These are phyloP conservation scores for Hericium alpestre DNA, from an alignment of 768 basidiomycete species.

Conservation along the genomic window DNA sequence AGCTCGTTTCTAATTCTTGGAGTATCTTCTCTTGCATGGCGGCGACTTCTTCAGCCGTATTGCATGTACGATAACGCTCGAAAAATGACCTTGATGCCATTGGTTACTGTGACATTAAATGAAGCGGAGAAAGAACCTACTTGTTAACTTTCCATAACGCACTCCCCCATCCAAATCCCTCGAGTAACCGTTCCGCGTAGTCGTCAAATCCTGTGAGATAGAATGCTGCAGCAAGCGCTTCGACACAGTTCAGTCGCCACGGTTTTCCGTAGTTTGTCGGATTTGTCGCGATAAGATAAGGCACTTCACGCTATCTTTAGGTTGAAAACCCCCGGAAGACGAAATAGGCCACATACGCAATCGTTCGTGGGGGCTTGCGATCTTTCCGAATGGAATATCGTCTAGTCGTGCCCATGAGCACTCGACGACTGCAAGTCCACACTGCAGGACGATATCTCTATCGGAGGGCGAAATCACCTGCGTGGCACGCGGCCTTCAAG, in stretches of 20 bases:
- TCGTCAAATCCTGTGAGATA: conserved; percentile 82
- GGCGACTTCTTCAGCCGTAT: conserved; percentile 44
- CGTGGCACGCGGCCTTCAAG: conserved; percentile 31
- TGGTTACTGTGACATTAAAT: not conserved
- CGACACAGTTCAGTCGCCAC: conserved; percentile 91
- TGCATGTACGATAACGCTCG: conserved; percentile 67
- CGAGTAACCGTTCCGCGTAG: conserved; percentile 70
- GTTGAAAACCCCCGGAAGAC: no score
- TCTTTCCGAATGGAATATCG: conserved; percentile 91
- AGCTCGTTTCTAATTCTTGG: conserved; percentile 53
- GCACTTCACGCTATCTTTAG: no score
- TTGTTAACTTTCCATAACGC: conserved; percentile 82
- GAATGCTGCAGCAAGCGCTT: conserved; percentile 89
- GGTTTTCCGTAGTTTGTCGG: conserved; percentile 98
- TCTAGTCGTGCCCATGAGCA: conserved; percentile 96
- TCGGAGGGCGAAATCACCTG: conserved; percentile 75
- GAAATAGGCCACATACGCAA: conserved; percentile 70
- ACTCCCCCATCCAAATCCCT: conserved; percentile 84
- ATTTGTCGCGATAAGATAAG: conserved; percentile 90
- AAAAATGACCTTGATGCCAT: conserved; percentile 26
- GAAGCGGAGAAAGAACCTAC: conserved; percentile 27
- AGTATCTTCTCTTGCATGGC: conserved; percentile 60
- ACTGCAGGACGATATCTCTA: conserved; percentile 58
- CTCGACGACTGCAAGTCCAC: conserved; percentile 92
- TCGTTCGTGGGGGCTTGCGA: conserved; percentile 86